Evolutionary conservation across 2,329 filamentous ascomycete species (phyloP), one percentile per base, ranked within the genome.

Genomic region (Plenodomus lindquistii): DNA sequence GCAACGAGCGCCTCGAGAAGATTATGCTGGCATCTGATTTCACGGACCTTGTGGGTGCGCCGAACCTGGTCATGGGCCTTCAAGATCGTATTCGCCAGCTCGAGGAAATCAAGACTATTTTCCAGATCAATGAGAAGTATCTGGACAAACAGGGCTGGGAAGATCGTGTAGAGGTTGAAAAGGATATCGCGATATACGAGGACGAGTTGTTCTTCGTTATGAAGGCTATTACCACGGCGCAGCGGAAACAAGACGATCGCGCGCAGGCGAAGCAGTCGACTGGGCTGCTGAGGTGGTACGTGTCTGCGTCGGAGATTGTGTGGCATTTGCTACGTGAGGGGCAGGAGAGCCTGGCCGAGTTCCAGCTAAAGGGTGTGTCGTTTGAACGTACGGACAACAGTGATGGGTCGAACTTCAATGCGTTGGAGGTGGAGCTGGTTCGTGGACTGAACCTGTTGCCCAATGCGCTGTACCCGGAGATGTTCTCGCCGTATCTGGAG

Each of bases 141-240:
- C 81, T 99, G 20, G 93, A 97, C 71, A 86, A 86, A 63, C 85
- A 89, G 65, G 92, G 92, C 13, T 97, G 93, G 92, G 85, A 94
- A 66, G 93, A 97, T 67, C 85, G 91, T 27, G 79, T 97, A 50
- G 77, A 86, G n/a, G 81, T 99, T 37, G 94, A 99, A 67, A 87
- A 89, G 42, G 94, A 99, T 67, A 78, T 99, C 42, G 84, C 90
- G 9, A 85, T 85, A 17, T 97, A 91, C 65, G 94, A 97, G 70
- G 94, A 99, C 64, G 95, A 99, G 72, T 76, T 99, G 8, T 99
- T 99, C 80, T 99, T 99, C 76, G 89, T 99, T 79, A 97, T 99
- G 94, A 97, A 99, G 66, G 95, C 94, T 34, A 99, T 99, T 69
- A 99, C 94, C 1, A 95, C 91, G 2, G 95, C 93, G 4, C 94